phyloP scores from a whole-genome alignment of 2,329 filamentous ascomycete genomes.

The Leptographium wingfieldii region DNA sequence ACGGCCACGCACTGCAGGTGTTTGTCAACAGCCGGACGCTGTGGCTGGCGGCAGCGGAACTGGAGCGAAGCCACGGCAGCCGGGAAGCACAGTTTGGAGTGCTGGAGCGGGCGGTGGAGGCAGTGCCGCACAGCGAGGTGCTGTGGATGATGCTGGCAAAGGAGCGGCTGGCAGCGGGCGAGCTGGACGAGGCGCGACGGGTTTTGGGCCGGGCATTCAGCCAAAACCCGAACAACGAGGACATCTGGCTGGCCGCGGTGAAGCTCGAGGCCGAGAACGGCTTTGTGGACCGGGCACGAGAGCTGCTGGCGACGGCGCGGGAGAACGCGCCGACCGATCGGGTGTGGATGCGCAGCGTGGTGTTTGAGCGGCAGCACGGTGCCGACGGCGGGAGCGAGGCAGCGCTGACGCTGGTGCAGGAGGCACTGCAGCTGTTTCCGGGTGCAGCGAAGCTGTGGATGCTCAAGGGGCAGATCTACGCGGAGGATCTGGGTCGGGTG shows the following conservation, averaged over 20 bases:
- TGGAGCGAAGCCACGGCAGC: conserved; percentile 81
- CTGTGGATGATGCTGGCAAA: conserved; percentile 94
- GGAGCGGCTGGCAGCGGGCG: conserved; percentile 83
- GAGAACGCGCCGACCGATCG: conserved; percentile 87
- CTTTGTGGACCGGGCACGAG: conserved; percentile 68
- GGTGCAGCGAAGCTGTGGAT: conserved; percentile 85
- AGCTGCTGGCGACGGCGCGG: conserved; percentile 70
- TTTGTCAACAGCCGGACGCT: conserved; percentile 80
- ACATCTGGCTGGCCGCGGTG: conserved; percentile 94
- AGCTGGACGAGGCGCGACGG: conserved; percentile 73
- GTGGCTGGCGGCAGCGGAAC: conserved; percentile 81
- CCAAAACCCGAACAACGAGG: conserved; percentile 91
- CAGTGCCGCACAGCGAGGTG: conserved; percentile 80
- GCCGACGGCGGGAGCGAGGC: conserved; percentile 49
- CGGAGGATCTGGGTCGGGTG: conserved; percentile 57
- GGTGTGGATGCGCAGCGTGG: conserved; percentile 93
- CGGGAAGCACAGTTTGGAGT: conserved; percentile 57
- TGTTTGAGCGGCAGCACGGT: conserved; percentile 77
- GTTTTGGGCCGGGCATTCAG: conserved; percentile 86
- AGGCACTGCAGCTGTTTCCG: conserved; percentile 78
- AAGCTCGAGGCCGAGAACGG: conserved; percentile 89
- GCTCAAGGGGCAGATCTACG: conserved; percentile 98
- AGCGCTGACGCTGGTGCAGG: conserved; percentile 75
- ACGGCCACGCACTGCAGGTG: conserved; percentile 77
- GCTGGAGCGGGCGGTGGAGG: conserved; percentile 85